A percentile compares a stretch with the other conserved stretches of the same genome.
Evolutionary conservation across 345 rosid species (phyloP).

Genomic region (Lepidium sativum): DNA sequence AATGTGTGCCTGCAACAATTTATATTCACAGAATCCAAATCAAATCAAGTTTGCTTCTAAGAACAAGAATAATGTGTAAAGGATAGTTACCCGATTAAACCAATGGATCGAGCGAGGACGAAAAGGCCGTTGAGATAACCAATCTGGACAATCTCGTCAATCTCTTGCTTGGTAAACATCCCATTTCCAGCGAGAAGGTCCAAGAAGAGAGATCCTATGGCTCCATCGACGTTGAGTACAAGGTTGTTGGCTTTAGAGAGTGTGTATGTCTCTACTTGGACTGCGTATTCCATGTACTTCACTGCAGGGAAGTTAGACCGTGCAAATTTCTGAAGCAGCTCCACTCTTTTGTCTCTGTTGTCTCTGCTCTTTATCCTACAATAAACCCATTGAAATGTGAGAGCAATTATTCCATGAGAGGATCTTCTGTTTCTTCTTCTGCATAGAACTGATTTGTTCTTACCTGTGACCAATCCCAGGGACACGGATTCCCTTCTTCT

Average conservation of each 20-base stretch:
- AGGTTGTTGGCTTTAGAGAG: conserved; percentile 79
- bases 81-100: conserved; percentile 64
- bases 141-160: conserved; percentile 79
- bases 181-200: conserved; percentile 94
- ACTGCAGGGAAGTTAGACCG: conserved; percentile 85
- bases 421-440: not conserved
- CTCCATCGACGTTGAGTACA: conserved; percentile 83
- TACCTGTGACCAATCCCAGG: conserved; percentile 99
- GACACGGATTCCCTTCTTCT: conserved; percentile 97
- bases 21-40: not conserved
- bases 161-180: conserved; percentile 88
- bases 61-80: not conserved
- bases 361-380: conserved; percentile 92
- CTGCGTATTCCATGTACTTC: conserved; percentile 91
- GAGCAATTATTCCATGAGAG: not conserved
- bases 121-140: conserved; percentile 93
- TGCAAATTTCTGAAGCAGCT: conserved; percentile 75
- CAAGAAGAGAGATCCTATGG: conserved; percentile 89
- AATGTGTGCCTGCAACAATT: conserved; percentile 63
- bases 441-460: not conserved
- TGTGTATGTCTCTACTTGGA: conserved; percentile 80
- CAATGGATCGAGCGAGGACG: conserved; percentile 86
- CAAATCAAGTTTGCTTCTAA: not conserved
- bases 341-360: conserved; percentile 93
- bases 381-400: not conserved